phyloP scores from a whole-genome alignment of 805 yeast species.

The Vanderwaltozyma verrucispora region DNA sequence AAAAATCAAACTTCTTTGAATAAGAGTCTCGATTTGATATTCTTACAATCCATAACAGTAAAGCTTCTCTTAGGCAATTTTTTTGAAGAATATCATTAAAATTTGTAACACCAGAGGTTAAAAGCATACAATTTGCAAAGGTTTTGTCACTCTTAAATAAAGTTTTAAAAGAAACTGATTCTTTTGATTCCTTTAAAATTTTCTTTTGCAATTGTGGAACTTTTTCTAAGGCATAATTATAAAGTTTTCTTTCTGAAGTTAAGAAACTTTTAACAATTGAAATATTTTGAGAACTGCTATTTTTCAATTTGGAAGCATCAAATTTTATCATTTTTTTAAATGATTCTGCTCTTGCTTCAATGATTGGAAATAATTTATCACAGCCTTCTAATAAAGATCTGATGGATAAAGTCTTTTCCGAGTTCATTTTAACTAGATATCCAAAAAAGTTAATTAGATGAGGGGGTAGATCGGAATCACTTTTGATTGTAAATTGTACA shows the following conservation, averaged over 20 bases:
- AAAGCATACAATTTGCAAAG: slow-evolving; percentile 44
- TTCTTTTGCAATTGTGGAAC: slow-evolving; percentile 20
- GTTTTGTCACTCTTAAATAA: slow-evolving; percentile 44
- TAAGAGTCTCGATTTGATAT: slow-evolving; percentile 37
- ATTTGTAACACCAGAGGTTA: slow-evolving; percentile 46
- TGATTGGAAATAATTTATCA: slow-evolving; percentile 40
- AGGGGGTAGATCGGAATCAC: slow-evolving; percentile 31
- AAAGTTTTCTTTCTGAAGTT: slow-evolving; percentile 38
- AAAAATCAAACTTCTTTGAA: slow-evolving; percentile 15
- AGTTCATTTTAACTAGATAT: slow-evolving; percentile 37
- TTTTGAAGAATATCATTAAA: slow-evolving; percentile 42
- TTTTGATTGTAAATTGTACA: slow-evolving; percentile 35
- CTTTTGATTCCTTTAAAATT: slow-evolving; percentile 38
- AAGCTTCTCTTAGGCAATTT: slow-evolving; percentile 44
- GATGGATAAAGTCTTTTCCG: slow-evolving; percentile 39
- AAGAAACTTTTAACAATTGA: slow-evolving; percentile 37
- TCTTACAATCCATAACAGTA: slow-evolving; percentile 55
- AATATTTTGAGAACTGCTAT: slow-evolving; percentile 15
- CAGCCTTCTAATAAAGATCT: slow-evolving; percentile 56
- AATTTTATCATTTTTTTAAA: slow-evolving; percentile 28
- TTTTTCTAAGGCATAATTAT: slow-evolving; percentile 34
- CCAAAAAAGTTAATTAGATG: slow-evolving; percentile 45
- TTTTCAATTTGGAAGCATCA: slow-evolving; percentile 15
- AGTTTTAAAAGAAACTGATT: slow-evolving; percentile 40
- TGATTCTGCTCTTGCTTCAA: slow-evolving; percentile 39